A percentile compares a stretch with the other conserved stretches of the same genome.
Conservation (phyloP, 2,329 filamentous ascomycete genomes). For the Sporothrix dimorphospora region DNA sequence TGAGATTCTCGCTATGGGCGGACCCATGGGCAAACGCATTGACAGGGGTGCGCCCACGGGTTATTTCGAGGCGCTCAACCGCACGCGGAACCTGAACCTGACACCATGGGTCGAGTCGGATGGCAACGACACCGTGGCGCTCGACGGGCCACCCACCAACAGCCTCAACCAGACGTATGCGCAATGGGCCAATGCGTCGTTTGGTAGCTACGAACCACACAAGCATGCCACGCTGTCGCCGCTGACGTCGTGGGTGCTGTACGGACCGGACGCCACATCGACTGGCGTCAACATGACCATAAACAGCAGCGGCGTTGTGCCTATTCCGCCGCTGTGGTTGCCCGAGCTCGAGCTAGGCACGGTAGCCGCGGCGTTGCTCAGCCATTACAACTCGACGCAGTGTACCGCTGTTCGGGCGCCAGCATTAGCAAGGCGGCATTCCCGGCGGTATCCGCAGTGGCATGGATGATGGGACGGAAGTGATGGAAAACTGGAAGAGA, state of each 20-base stretch:
- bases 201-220: slow-evolving; percentile 23
- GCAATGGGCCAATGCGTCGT: slow-evolving; percentile 34
- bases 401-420: background rate
- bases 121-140: slow-evolving; percentile 14
- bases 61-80: slow-evolving; percentile 41
- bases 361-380: slow-evolving; percentile 18
- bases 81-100: slow-evolving; percentile 1
- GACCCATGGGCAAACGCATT: slow-evolving; percentile 40
- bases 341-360: slow-evolving; percentile 25
- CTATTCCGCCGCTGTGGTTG: slow-evolving; percentile 13
- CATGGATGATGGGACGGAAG: background rate
- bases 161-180: slow-evolving; percentile 23
- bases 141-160: slow-evolving; percentile 5
- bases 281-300: background rate
- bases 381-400: slow-evolving; percentile 15
- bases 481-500: background rate
- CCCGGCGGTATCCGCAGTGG: background rate
- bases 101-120: slow-evolving; percentile 5
- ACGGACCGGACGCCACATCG: slow-evolving; percentile 41
- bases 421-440: background rate
- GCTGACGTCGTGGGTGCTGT: slow-evolving; percentile 47
- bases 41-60: slow-evolving; percentile 34
- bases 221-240: slow-evolving; percentile 41
- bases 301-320: background rate
- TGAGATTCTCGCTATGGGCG: slow-evolving; percentile 44